Evolutionary conservation across 345 rosid genomes (phyloP).

Genomic region (Dimocarpus longan): DNA sequence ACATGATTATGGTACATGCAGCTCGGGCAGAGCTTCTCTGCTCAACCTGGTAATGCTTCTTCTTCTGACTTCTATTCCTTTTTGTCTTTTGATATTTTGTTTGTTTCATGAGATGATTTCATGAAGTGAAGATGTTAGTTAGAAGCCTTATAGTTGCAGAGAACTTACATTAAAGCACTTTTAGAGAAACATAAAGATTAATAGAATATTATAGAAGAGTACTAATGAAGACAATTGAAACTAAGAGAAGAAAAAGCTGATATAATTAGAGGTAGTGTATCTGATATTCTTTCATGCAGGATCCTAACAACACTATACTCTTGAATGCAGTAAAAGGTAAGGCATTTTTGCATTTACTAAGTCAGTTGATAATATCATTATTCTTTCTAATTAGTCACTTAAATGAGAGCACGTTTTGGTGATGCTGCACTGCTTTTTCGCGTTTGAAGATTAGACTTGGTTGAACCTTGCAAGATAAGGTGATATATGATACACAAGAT

Average conservation of each 20-base stretch:
- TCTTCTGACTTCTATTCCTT: not conserved
- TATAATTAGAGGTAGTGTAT: too few species aligned
- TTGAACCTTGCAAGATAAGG: constrained; percentile 72
- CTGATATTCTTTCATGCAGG: constrained; percentile 42
- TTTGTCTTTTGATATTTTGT: too few species aligned
- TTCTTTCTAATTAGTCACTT: not conserved
- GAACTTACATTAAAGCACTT: too few species aligned
- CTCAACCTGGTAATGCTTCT: constrained; percentile 69
- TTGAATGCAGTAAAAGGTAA: constrained; percentile 61
- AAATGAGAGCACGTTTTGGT: not conserved
- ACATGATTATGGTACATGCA: constrained; percentile 94
- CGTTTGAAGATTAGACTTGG: constrained; percentile 77
- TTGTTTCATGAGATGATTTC: not conserved
- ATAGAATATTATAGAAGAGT: too few species aligned
- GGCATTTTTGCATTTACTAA: not conserved
- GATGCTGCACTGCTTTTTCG: constrained; percentile 39
- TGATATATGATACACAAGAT: constrained; percentile 40
- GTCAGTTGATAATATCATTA: not conserved
- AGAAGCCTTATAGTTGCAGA: too few species aligned
- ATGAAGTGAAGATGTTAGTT: not conserved
- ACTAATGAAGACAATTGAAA: too few species aligned
- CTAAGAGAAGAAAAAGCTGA: too few species aligned
- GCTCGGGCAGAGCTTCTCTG: constrained; percentile 85
- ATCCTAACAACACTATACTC: constrained; percentile 47
- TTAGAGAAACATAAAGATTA: too few species aligned